Evolutionary conservation across 495 filamentous ascomycete genomes (phyloP).

Genomic region (Zalerion maritima): DNA sequence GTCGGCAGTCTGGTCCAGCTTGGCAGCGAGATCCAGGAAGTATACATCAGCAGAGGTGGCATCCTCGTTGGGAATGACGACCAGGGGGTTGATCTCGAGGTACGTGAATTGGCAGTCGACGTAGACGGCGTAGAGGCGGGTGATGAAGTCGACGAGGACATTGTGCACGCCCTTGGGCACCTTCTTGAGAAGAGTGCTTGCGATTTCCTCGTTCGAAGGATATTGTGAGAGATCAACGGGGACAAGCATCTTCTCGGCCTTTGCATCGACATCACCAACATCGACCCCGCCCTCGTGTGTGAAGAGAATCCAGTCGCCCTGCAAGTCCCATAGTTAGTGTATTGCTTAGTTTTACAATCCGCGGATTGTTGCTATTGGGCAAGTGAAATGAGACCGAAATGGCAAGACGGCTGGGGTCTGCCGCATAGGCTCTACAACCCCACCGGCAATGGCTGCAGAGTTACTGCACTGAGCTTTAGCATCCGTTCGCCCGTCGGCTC

Average conservation of each 20-base stretch:
- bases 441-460: constrained; percentile 18
- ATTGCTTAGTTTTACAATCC: constrained; percentile 7
- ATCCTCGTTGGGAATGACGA: constrained; percentile 89
- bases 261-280: constrained; percentile 96
- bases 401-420: too few relatives aligned
- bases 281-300: constrained; percentile 99
- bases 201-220: constrained; percentile 92
- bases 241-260: constrained; percentile 95
- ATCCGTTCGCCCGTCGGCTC: constrained; percentile 41
- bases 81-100: constrained; percentile 98
- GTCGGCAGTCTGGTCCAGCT: constrained; percentile 97
- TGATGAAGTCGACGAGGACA: constrained; percentile 96
- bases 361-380: too few relatives aligned
- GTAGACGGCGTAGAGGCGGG: constrained; percentile 87
- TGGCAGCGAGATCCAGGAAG: constrained; percentile 97
- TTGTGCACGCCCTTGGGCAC: constrained; percentile 93
- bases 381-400: too few relatives aligned
- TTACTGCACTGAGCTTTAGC: constrained; percentile 30
- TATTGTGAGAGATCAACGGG: constrained; percentile 91
- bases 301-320: constrained; percentile 99
- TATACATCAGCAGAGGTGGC: constrained; percentile 86
- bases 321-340: constrained; percentile 18
- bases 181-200: constrained; percentile 68
- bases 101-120: constrained; percentile 99
- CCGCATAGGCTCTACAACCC: too few relatives aligned